Base-by-base conservation (phyloP, 352 stramenopile genomes). In the Pythium utonaiense region DNA sequence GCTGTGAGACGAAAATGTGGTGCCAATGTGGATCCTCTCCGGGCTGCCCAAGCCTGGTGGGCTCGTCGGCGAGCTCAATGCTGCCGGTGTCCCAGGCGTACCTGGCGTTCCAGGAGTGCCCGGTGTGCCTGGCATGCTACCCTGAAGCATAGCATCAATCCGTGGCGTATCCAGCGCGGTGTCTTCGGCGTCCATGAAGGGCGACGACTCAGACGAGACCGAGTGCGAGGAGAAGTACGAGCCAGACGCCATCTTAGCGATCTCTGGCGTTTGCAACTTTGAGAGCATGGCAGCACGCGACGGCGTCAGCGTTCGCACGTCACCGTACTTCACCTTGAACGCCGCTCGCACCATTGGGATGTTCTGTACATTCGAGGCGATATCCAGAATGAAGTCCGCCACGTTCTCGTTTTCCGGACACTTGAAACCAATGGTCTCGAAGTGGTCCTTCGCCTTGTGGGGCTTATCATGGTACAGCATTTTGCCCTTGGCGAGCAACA, bases 401-500 rank as follows among this genome's bases (percentile, higher is more conserved):
- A 91, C 86, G 64, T 90, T 92, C 25, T 94, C 84, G 47, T 92
- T 74, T 64, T 85, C 73, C 6, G 74, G 80, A 47, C 77, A 90
- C 31, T 83, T 81, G 65, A 85, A 88, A 19, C 80, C 80, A 27
- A 90, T 70, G 36, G 79, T 59, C 60, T 87, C 70, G 54, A 91
- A 91, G 66, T 83, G 78, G 3, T 25, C 42, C 53, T 84, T 86
- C 19, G 77, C 77, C 8, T 77, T 68, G 0, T 67, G 65, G 1
- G 81, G 81, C 0, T 72, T 40, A 7, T 79, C 78, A 58, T 78
- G 73, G 64, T 91, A 91, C 1, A 91, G 62, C 53, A 86, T 64
- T 50, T 86, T 81, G 27, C 83, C 84, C 58, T 91, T 91, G 5
- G 76, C 90, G 16, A 98, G 67, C 14, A 98, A 71, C 49, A 98